These are phyloP conservation scores for Aurantiochytrium sp. DNA, from an alignment of 108 stramenopile genomes.

Conservation along the genomic window DNA sequence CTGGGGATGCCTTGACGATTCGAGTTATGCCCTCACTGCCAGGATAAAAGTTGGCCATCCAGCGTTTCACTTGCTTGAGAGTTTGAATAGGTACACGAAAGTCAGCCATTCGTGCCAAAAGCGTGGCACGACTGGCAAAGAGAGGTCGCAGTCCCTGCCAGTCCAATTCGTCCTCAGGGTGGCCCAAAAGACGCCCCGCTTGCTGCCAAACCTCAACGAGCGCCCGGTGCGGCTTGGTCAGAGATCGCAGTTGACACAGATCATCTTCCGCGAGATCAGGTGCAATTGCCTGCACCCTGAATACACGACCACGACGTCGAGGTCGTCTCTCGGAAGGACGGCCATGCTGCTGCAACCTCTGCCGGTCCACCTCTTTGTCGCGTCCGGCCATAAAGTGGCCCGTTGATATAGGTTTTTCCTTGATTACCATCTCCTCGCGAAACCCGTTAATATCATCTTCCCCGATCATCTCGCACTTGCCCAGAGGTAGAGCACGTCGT, in stretches of 20 bases:
- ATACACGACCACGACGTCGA: background rate
- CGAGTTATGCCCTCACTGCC: background rate
- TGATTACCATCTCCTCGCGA: no score
- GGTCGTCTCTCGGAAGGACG: background rate
- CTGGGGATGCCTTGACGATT: background rate
- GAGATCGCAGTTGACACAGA: background rate
- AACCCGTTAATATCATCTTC: no score
- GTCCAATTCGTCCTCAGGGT: background rate
- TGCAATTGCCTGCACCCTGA: background rate
- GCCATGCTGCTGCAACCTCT: no score
- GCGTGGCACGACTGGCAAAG: background rate
- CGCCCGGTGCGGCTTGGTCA: background rate
- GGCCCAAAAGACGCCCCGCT: background rate
- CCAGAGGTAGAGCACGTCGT: no score
- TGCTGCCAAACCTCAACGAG: background rate
- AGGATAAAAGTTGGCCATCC: background rate
- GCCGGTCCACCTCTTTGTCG: background rate
- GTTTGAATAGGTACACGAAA: background rate
- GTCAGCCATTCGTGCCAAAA: background rate
- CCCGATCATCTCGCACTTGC: no score
- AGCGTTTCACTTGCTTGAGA: background rate
- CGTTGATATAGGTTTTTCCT: no score
- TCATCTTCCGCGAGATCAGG: background rate
- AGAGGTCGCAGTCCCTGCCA: background rate
- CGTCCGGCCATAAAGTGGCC: background rate